Base-by-base conservation (phyloP, 805 yeast species). In the Sugiyamaella americana region DNA sequence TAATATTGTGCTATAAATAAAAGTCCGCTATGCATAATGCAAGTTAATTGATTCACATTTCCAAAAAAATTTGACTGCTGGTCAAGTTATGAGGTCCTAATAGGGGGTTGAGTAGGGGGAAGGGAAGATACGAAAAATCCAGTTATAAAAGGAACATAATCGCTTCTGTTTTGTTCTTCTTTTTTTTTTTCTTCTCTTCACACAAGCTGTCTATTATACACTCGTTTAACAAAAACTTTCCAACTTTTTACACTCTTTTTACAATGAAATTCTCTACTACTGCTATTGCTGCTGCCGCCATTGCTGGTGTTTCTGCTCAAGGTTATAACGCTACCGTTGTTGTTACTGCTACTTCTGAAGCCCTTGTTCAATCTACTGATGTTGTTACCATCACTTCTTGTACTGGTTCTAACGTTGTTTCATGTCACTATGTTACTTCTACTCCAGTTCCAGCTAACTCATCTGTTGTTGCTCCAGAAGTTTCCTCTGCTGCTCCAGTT, bases 361-460 rank as follows among this genome's bases (percentile, higher is more conserved):
- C 37, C 23, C 41, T 53, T 42, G 53, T 30, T n/a, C 43, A 39
- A 16, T 39, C 57, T 43, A 41, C 55, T 34, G 52, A 43, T 38
- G 46, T 49, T 37, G 52, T 51, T 46, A 53, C 55, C 45, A 40
- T 50, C 67, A 24, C 68, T 59, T 21, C 65, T 69, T 50, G 61
- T 62, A 34, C 60, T 56, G 51, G 61, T 60, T 49, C 53, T 44
- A 39, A 53, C 46, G 48, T 46, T 40, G 54, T 46, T 29, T 44
- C 51, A 20, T 49, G 55, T 46, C 55, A 51, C 50, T 44, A 40
- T 50, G 43, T 53, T 38, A 51, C 58, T 47, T 26, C 32, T 13
- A 41, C 51, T 40, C 8, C 51, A 34, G 11, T 37, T 13, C 32
- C 32, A 8, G 32, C 32, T 26, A n/a, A n/a, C n/a, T 22, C 41